Base-by-base conservation (phyloP, 192 early-diverging fungal genomes). In the Gryganskiella cystojenkinii region DNA sequence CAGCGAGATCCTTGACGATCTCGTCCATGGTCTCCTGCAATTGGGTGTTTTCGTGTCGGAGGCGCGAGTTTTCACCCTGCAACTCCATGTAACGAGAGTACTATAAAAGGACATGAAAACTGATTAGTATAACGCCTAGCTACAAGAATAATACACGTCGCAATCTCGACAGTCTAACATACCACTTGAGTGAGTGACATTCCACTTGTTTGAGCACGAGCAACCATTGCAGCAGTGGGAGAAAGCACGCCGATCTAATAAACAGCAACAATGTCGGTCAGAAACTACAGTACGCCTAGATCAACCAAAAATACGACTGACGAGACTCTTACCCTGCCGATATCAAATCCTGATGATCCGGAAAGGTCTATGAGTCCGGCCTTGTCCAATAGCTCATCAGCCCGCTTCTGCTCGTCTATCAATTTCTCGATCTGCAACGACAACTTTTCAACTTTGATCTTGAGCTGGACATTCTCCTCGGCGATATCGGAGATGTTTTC, bases 141-240 rank as follows among this genome's bases (percentile, higher is more conserved):
- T 17, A 27, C 19, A 31, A 0, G 51, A 14, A 28, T 4, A 31
- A 33, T 54, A 8, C 52, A 52, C n/a, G n/a, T 0, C 0, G n/a
- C 56, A 57, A 11, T 22, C 5, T 13, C 4, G 5, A 45, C 4
- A 14, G 49, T 46, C 33, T 8, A 13, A 54, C 66, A n/a, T 78
- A 78, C 74, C 25, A 90, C 83, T 72, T 91, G 82, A 27, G 90
- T 91, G 24, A 91, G 85, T 31, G 85, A 86, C 55, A 90, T 80
- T 37, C 84, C 83, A 24, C 72, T 34, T 27, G 81, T 80, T 60
- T 87, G 83, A 34, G 84, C 45, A 27, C 79, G 64, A 10, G 80
- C 59, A 1, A 86, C 88, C 3, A 79, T 70, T 5, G 80, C 70
- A 10, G 88, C 90, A 0, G 90, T 87, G n/a, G 88, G 85, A 35